phyloP scores from a whole-genome alignment of 306 rosid species.

The barrel medic (Medicago truncatula) region DNA sequence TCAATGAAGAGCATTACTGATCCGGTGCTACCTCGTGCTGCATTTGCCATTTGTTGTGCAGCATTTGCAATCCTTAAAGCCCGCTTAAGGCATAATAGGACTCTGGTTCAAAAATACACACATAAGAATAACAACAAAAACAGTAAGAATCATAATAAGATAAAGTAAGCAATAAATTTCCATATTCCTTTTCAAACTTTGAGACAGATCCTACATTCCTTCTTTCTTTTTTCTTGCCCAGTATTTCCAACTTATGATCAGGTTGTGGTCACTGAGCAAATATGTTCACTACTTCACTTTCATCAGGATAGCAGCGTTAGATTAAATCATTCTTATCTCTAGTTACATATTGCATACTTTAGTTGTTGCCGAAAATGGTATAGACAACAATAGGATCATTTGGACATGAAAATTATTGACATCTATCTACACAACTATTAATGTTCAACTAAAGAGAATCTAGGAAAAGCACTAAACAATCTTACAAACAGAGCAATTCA shows the following conservation, averaged over 20 bases:
- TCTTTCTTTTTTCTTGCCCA: background rate
- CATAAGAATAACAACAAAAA: background rate
- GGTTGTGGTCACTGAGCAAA: background rate
- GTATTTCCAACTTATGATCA: constrained; percentile 17
- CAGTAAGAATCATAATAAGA: constrained; percentile 18
- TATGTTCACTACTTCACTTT: constrained; percentile 6
- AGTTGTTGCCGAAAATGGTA: constrained; percentile 1
- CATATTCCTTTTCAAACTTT: constrained; percentile 18
- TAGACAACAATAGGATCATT: constrained; percentile 23
- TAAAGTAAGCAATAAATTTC: constrained; percentile 22
- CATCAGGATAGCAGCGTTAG: background rate
- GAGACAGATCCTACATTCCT: constrained; percentile 2
- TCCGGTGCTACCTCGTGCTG: constrained; percentile 85
- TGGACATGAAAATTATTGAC: constrained; percentile 22
- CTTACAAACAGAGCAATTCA: background rate
- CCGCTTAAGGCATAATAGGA: constrained; percentile 86
- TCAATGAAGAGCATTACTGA: constrained; percentile 86
- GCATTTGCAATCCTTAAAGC: constrained; percentile 93
- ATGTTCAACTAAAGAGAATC: constrained; percentile 38
- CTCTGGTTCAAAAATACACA: constrained; percentile 56
- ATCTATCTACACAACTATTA: constrained; percentile 36
- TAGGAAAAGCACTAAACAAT: constrained; percentile 20
- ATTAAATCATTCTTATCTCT: constrained; percentile 33
- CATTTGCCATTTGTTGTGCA: constrained; percentile 90
- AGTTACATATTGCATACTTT: constrained; percentile 23